Conservation (phyloP, 495 filamentous ascomycete species). For the Bacidia gigantensis region DNA sequence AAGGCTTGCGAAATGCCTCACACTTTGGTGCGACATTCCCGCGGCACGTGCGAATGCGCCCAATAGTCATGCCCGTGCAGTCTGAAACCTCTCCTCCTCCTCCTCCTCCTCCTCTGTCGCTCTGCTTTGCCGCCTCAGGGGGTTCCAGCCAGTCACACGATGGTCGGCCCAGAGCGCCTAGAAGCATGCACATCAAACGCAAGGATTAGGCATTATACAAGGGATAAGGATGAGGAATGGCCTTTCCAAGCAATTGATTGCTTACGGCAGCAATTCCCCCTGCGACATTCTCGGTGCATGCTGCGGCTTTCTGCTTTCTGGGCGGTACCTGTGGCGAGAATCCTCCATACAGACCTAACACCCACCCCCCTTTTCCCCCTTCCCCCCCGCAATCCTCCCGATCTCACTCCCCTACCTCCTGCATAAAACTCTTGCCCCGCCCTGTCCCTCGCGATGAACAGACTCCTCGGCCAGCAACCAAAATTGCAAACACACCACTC, state of each 20-base stretch:
- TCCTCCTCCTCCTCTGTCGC: too few relatives aligned
- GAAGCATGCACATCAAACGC: not conserved
- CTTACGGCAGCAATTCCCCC: too few relatives aligned
- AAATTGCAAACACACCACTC: conserved; percentile 1
- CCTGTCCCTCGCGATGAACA: not conserved
- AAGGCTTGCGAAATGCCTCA: not conserved
- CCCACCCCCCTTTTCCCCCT: not conserved
- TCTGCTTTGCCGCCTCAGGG: not conserved
- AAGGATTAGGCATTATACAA: not conserved
- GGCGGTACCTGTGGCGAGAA: not conserved
- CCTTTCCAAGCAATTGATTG: too few relatives aligned
- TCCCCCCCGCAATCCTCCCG: not conserved
- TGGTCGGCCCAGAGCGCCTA: not conserved
- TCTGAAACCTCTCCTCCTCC: too few relatives aligned
- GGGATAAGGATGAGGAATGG: too few relatives aligned
- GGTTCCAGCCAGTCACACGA: not conserved
- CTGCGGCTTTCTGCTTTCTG: not conserved
- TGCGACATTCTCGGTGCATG: too few relatives aligned
- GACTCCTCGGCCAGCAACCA: conserved; percentile 6
- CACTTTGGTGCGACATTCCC: not conserved
- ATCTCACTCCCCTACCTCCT: not conserved
- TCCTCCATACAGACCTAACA: not conserved
- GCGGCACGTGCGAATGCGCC: not conserved
- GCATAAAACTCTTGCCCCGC: not conserved
- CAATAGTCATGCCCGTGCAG: not conserved